Base-by-base conservation (phyloP, 2,329 filamentous ascomycete genomes). In the Phialocephala sp. region DNA sequence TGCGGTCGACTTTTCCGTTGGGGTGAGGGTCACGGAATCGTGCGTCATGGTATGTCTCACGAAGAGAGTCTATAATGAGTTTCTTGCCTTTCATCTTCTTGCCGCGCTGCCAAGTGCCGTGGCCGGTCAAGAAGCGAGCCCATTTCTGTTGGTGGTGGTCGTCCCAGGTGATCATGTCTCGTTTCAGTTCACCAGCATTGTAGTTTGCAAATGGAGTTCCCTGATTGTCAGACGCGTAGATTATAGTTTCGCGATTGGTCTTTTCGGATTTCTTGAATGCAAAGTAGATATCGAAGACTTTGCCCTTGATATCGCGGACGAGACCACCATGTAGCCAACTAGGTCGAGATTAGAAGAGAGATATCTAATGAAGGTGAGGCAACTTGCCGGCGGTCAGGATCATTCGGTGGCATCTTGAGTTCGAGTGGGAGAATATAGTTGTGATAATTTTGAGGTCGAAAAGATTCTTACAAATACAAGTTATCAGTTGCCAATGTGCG, bases 241-340 rank as follows among this genome's bases (percentile, higher is more conserved):
- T 45, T 12, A 69, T 65, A 14, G 22, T 37, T 9, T 52, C 54
- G n/a, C 18, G 50, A 2, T 24, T 20, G 22, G 52, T 24, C 8
- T 37, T 45, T 9, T 36, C 52, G 36, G 32, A 18, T 12, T 27
- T 8, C 8, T 37, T 59, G 39, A 69, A 71, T 0, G 64, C 60
- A 32, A 64, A 71, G 59, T 59, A 71, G 14, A 68, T 63, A 27
- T 71, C 61, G 1, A 55, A 37, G 12, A 39, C 41, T 5, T 27
- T 27, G 4, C 55, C 58, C 8, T 60, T 43, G 1, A 37, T 27
- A 47, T 66, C 56, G 4, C 32, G 36, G n/a, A 60, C 55, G 2
- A 68, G 35, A 8, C 69, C 69, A 20, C 66, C 68, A 57, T 69
- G 64, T 4, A 71, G 54, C 67, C 67, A 69, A 9, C 65, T 69